Base-by-base conservation (phyloP, 139 green algal species). In the Desmodesmus armatus region DNA sequence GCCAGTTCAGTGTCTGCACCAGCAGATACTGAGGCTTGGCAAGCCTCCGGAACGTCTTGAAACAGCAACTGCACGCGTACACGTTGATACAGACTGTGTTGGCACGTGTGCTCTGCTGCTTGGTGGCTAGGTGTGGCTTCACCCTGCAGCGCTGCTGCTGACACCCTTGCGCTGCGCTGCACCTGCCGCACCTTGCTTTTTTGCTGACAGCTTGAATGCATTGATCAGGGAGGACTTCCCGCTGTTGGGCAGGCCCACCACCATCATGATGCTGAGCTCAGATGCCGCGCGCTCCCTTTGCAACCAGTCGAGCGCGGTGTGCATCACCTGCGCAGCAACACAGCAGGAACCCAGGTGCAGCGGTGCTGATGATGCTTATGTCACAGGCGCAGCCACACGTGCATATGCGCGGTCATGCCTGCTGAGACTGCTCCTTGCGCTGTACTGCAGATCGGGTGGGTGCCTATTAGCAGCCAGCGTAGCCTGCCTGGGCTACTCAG, bases 151-250 rank as follows among this genome's bases (percentile, higher is more conserved):
- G n/a, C n/a, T n/a, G n/a, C n/a, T n/a, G n/a, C n/a, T n/a, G n/a
- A n/a, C n/a, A n/a, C n/a, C n/a, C n/a, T n/a, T n/a, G n/a, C n/a
- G n/a, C n/a, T n/a, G n/a, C n/a, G n/a, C n/a, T n/a, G n/a, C n/a
- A n/a, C n/a, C n/a, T n/a, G n/a, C n/a, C n/a, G n/a, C n/a, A n/a
- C n/a, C n/a, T n/a, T n/a, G n/a, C n/a, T n/a, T n/a, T n/a, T n/a
- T 60, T 9, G 86, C 86, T n/a, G 81, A 67, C 33, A 76, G 29
- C 33, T 85, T 88, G 43, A 88, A 58, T 27, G 53, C 80, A 35
- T 91, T 91, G 19, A 91, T 89, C 15, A 89, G 76, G 2, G 67
- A 78, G n/a, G 83, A 90, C 76, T 90, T 91, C 17, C 87, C 87
- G 0, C 80, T 82, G 79, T 91, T 91, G 9, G 87, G 87, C 70